Evolutionary conservation across 495 filamentous ascomycete species (phyloP).

Genomic region (Aspergillus sparsus): DNA sequence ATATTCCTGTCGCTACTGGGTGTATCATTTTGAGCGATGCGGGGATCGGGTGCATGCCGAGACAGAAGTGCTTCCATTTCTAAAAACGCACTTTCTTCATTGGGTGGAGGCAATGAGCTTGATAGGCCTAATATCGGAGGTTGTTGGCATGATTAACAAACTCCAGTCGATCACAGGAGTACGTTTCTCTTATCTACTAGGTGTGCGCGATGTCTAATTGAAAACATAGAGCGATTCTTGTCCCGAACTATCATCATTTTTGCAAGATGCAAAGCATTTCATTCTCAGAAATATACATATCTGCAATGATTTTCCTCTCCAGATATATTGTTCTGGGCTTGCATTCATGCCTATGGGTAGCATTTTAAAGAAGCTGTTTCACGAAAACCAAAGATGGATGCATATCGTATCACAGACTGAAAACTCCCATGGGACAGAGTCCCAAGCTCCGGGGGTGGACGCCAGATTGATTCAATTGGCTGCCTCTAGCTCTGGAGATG

Average conservation of each 20-base stretch:
- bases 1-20: slow-evolving; percentile 52
- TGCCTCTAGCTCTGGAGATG: no score
- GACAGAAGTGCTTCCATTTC: slow-evolving; percentile 35
- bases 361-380: slow-evolving; percentile 24
- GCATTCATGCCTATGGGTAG: slow-evolving; percentile 37
- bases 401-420: no score
- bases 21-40: slow-evolving; percentile 43
- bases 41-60: slow-evolving; percentile 23
- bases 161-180: slow-evolving; percentile 12
- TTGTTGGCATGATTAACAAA: slow-evolving; percentile 2
- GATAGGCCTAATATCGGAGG: slow-evolving; percentile 32
- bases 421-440: slow-evolving; percentile 1
- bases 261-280: no score
- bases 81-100: slow-evolving; percentile 46
- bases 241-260: slow-evolving; percentile 5
- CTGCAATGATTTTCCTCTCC: slow-evolving; percentile 19
- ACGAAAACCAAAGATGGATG: neutral
- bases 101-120: slow-evolving; percentile 48
- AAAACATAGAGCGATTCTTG: slow-evolving; percentile 39
- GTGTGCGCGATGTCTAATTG: neutral
- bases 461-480: no score
- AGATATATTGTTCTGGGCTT: slow-evolving; percentile 30
- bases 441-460: no score
- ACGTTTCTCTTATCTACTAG: neutral
- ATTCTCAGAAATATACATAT: slow-evolving; percentile 23